Base-by-base conservation (phyloP, 495 filamentous ascomycete species). In the Lophium mytilinum region DNA sequence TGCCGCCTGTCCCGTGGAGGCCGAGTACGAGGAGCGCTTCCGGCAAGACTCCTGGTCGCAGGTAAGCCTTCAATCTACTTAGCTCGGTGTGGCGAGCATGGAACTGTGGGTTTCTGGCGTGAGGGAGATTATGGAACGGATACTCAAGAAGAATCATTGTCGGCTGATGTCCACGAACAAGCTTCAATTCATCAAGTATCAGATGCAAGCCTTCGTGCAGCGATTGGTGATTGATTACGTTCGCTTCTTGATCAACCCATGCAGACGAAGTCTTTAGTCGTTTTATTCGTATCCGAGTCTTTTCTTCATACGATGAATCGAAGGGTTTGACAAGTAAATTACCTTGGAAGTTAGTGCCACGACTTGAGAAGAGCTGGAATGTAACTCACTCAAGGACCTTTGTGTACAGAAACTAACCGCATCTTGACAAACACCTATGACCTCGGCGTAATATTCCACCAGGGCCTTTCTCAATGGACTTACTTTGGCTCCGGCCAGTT, bases 1-100 rank as follows among this genome's bases (percentile, higher is more conserved):
- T 66, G 36, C 71, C 71, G 0, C 66, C 70, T 56, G 71, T 65
- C 3, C 71, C 71, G 47, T 69, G 56, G 34, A 72, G 51, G 18
- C 60, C 62, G 21, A 63, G 9, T n/a, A 45, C 12, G 8, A 45
- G 19, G 41, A 45, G 41, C 41, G 11, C 5, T 15, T n/a, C 19
- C 12, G 41, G 41, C 15, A 45, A 17, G 15, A 9, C 19, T 17
- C 41, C 14, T 8, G 14, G 41, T 17, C 15, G 41, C 5, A 45
- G 12, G 12, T 45, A 0, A 1, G 11, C 7, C 41, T 9, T 14
- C 9, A 45, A 5, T 45, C 14, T 45, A 15, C 19, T 15, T n/a
- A 15, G 19, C 15, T 45, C 41, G 15, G 15, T 8, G 9, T 45
- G 15, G 1, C 19, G 24, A 9, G 15, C 14, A 9, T 15, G 19